Conservation (phyloP, 2,329 filamentous ascomycete species). For the Ustilaginoidea virens region DNA sequence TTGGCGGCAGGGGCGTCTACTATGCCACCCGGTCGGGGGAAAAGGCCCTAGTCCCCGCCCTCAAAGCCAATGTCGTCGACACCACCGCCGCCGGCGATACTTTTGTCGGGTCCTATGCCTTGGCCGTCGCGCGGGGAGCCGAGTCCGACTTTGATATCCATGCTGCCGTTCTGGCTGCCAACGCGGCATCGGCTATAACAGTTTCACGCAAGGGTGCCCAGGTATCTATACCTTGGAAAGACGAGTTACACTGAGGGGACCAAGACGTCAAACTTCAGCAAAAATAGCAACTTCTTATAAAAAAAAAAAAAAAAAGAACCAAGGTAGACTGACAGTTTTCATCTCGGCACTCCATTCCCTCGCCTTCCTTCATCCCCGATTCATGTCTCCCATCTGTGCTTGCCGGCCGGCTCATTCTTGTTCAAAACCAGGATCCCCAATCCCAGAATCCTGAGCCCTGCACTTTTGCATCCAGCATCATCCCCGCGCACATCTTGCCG, state of each 20-base stretch:
- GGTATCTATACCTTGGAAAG: conserved; percentile 27
- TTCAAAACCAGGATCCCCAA: conserved; percentile 15
- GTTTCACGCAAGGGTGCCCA: conserved; percentile 27
- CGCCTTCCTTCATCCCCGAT: neutral
- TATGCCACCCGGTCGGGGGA: conserved; percentile 31
- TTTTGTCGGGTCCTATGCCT: conserved; percentile 77
- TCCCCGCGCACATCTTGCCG: neutral
- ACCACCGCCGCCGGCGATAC: conserved; percentile 92
- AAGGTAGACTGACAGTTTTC: no score
- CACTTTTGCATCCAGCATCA: conserved; percentile 6
- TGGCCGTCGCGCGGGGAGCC: conserved; percentile 44
- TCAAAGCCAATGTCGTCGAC: conserved; percentile 66
- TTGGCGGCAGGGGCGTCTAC: conserved; percentile 68
- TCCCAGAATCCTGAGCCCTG: conserved; percentile 12
- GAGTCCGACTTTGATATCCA: conserved; percentile 33
- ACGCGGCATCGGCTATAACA: conserved; percentile 24
- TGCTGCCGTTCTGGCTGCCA: conserved; percentile 40
- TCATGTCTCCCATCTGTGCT: neutral
- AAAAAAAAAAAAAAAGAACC: conserved; percentile 7
- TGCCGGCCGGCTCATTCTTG: neutral
- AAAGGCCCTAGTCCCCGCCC: conserved; percentile 41
- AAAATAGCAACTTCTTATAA: no score
- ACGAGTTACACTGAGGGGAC: conserved; percentile 19
- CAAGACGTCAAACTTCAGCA: no score
- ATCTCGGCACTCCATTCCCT: no score